phyloP scores from a whole-genome alignment of 129 eudicot genomes.

The Sambucus nigra region DNA sequence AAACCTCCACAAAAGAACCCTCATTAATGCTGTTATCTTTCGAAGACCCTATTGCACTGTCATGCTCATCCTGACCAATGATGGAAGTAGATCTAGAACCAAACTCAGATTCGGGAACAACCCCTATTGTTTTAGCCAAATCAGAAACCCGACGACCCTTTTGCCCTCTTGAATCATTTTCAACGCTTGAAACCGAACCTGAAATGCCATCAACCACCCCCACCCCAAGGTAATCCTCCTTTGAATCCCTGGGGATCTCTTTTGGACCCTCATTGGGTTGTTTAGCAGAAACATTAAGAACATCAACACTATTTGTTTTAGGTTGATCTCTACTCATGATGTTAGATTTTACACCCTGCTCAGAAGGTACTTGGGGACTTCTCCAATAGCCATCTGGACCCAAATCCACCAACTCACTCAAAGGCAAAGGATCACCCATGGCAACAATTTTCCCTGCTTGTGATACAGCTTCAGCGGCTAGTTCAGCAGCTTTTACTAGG shows the following conservation, averaged over 20 bases:
- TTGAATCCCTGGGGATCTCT: constrained; percentile 16
- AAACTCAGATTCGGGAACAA: constrained; percentile 28
- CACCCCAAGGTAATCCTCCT: constrained; percentile 15
- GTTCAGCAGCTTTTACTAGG: constrained; percentile 79
- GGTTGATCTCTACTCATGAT: constrained; percentile 7
- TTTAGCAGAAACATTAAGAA: constrained; percentile 16
- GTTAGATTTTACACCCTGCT: constrained; percentile 14
- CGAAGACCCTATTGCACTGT: constrained; percentile 13
- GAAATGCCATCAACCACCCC: constrained; percentile 18
- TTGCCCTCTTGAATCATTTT: constrained; percentile 20
- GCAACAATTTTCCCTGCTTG: constrained; percentile 83
- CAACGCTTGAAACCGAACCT: constrained; percentile 18
- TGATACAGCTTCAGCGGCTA: constrained; percentile 96
- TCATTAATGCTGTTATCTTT: constrained; percentile 40
- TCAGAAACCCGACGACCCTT: constrained; percentile 21
- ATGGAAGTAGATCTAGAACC: constrained; percentile 11
- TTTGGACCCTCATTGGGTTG: constrained; percentile 20
- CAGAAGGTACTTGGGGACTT: too few relatives aligned
- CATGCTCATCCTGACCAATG: constrained; percentile 14
- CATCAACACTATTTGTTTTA: constrained; percentile 12
- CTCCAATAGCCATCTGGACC: constrained; percentile 42
- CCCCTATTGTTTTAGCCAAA: constrained; percentile 21
- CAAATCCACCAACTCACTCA: constrained; percentile 32
- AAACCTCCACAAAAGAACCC: constrained; percentile 80
- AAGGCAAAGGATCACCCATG: constrained; percentile 1